Base-by-base conservation (phyloP, 2,329 filamentous ascomycete species). In the Teratosphaeria gauchensis region DNA sequence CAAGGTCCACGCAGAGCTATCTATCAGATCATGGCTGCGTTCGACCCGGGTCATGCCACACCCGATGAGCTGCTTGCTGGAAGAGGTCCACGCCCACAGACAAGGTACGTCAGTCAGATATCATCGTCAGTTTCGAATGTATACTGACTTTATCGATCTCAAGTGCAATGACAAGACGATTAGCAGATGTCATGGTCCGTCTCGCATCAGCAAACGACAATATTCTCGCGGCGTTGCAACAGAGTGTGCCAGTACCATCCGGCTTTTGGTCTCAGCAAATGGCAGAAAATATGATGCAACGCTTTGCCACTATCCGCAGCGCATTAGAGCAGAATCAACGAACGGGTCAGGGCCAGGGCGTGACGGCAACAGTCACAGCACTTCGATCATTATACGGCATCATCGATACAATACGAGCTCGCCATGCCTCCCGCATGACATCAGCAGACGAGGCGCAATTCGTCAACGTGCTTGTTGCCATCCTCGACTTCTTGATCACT, bases 361-460 rank as follows among this genome's bases (percentile, higher is more conserved):
- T 62, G 6, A 35, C 56, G 6, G 28, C 24, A 7, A 60, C 62
- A 7, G 53, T 63, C 30, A 52, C 56, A 30, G 42, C 48, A 12
- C 42, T 58, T 4, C 24, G 56, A 19, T 31, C 16, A 9, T 33
- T 63, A 8, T 58, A 54, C 54, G 19, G 24, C 28, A 54, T 55
- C 31, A 59, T 62, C 32, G 58, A 59, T 24, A 35, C 33, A 19
- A 55, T 62, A 31, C 56, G 56, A 7, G 16, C 9, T 16, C 28
- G 42, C 14, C 56, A 63, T 35, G 51, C 55, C 14, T 16, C 19
- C 6, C 19, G 46, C 16, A 55, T 63, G 54, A 32, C 35, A 11
- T 7, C 24, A 19, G 54, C 24, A 14, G n/a, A 59, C 14, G 46
- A 54, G 19, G 11, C 11, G 4, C 14, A 2, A 4, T 56, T 62